Percentiles rank a stretch among this genome's conserved stretches.
phyloP scores from a whole-genome alignment of 257 asterid genomes.

The Echium plantagineum region DNA sequence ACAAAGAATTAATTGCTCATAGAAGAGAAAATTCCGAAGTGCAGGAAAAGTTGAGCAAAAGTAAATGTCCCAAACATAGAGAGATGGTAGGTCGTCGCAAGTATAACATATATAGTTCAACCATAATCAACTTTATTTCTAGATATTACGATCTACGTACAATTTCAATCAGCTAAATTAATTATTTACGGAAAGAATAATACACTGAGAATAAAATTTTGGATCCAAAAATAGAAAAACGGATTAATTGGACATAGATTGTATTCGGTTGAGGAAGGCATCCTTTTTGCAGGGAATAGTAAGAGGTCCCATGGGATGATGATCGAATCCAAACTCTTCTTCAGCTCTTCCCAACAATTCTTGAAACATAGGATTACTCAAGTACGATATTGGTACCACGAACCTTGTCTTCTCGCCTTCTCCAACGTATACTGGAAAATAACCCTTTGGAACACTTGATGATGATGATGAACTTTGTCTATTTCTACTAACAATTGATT shows the following conservation, averaged over 20 bases:
- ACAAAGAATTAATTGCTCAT: too few relatives aligned
- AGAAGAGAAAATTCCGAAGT: too few relatives aligned
- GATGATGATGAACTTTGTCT: conserved; percentile 1
- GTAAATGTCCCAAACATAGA: too few relatives aligned
- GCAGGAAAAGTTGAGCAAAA: too few relatives aligned
- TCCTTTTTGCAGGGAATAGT: conserved; percentile 26
- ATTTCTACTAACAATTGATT: conserved; percentile 1
- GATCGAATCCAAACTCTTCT: conserved; percentile 27
- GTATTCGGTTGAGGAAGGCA: conserved; percentile 12
- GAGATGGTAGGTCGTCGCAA: too few relatives aligned
- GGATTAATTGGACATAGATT: background rate
- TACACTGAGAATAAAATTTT: too few relatives aligned
- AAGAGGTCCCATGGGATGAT: conserved; percentile 23
- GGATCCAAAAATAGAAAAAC: too few relatives aligned
- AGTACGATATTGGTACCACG: conserved; percentile 21
- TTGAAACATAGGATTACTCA: conserved; percentile 22
- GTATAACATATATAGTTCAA: too few relatives aligned
- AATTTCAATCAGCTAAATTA: too few relatives aligned
- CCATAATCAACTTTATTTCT: too few relatives aligned
- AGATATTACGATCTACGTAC: too few relatives aligned
- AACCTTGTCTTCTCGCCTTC: conserved; percentile 19
- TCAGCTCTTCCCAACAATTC: conserved; percentile 21
- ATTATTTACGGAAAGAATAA: too few relatives aligned
- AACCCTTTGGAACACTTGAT: conserved; percentile 24
- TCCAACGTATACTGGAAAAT: conserved; percentile 28